Evolutionary conservation across 768 basidiomycete species (phyloP).

Genomic region (Lepiota brunneoincarnata): DNA sequence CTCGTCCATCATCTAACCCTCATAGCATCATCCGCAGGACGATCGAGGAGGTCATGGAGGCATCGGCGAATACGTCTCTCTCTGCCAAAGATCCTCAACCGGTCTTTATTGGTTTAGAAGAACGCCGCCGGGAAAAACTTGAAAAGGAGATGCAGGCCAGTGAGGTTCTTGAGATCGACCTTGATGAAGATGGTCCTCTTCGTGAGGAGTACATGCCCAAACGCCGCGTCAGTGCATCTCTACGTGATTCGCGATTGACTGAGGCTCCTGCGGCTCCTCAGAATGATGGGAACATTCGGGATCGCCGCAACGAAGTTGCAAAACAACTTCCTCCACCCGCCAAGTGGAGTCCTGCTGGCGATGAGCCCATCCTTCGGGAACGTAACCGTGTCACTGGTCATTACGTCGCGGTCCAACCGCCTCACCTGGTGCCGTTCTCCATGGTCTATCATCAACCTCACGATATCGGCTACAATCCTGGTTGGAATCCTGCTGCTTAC

Average conservation of each 20-base stretch:
- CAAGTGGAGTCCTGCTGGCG: slow-evolving; percentile 79
- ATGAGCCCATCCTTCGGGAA: slow-evolving; percentile 67
- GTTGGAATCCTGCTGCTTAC: slow-evolving; percentile 35
- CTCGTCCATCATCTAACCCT: slow-evolving; percentile 72
- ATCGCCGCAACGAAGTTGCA: slow-evolving; percentile 18
- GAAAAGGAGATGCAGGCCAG: slow-evolving; percentile 40
- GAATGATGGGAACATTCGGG: slow-evolving; percentile 18
- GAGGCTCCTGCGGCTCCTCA: slow-evolving; percentile 7
- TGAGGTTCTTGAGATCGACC: slow-evolving; percentile 68
- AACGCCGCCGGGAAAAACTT: slow-evolving; percentile 51
- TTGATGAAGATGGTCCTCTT: slow-evolving; percentile 82
- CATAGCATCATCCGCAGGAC: slow-evolving; percentile 64
- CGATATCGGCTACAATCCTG: slow-evolving; percentile 34
- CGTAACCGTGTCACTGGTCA: slow-evolving; percentile 49
- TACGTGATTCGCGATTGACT: slow-evolving; percentile 9
- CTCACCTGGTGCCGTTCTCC: slow-evolving; percentile 36
- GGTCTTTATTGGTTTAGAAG: slow-evolving; percentile 70
- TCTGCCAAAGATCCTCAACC: slow-evolving; percentile 48
- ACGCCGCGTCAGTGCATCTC: slow-evolving; percentile 47
- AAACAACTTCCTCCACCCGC: slow-evolving; percentile 66
- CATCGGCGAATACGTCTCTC: slow-evolving; percentile 32
- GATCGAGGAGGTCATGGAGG: slow-evolving; percentile 67
- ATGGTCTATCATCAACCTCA: slow-evolving; percentile 29
- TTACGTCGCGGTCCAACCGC: slow-evolving; percentile 64
- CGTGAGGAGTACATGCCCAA: slow-evolving; percentile 78